Evolutionary conservation across 1,284 basidiomycete species (phyloP).

Genomic region (Peniophora sp.): DNA sequence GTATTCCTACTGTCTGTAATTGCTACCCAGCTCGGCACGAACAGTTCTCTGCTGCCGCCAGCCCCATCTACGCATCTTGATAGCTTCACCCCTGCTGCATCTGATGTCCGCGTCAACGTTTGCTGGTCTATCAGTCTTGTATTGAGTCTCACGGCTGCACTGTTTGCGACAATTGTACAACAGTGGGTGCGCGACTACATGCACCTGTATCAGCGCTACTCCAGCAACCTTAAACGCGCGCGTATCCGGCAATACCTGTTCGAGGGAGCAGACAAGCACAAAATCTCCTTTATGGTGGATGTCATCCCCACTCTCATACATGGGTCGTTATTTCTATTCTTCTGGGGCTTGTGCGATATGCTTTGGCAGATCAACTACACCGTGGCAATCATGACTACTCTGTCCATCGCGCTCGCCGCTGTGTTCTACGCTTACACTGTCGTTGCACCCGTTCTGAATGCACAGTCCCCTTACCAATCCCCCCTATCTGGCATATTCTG

Average conservation of each 20-base stretch:
- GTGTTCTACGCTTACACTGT: constrained; percentile 4
- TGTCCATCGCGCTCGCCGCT: background rate
- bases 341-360: constrained; percentile 6
- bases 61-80: background rate
- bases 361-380: constrained; percentile 2
- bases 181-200: constrained; percentile 9
- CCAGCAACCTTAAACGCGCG: constrained; percentile 6
- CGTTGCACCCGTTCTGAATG: constrained; percentile 4
- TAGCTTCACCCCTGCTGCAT: background rate
- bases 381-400: background rate
- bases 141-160: constrained; percentile 7
- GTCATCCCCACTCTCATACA: constrained; percentile 8
- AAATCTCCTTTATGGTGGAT: constrained; percentile 9
- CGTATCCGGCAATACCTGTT: constrained; percentile 5
- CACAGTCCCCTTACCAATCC: constrained; percentile 9
- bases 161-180: constrained; percentile 6
- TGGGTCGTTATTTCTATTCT: constrained; percentile 9
- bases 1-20: background rate
- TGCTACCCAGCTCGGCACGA: background rate
- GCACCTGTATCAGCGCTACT: constrained; percentile 8
- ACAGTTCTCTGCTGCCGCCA: background rate
- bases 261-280: constrained; percentile 5
- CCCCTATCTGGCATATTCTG: constrained; percentile 9
- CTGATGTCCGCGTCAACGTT: constrained; percentile 9
- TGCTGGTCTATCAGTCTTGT: constrained; percentile 11